Percentiles rank a stretch among this genome's conserved stretches.
Conservation (phyloP, 345 rosid species). For the Iberis pinnata region DNA sequence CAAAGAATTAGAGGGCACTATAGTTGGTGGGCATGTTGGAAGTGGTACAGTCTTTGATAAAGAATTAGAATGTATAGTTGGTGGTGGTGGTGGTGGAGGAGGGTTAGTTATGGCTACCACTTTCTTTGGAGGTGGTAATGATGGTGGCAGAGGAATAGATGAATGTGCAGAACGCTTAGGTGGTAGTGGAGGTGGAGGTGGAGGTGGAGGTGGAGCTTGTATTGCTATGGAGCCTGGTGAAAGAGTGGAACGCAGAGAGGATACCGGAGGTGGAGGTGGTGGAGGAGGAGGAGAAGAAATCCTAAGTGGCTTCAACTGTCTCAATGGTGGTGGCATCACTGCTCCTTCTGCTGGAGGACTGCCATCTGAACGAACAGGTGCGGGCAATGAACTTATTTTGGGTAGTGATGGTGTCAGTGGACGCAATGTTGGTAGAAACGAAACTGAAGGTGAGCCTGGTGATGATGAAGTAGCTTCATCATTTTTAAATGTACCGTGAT, state of each 20-base stretch:
- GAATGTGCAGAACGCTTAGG: constrained; percentile 26
- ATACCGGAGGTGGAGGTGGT: constrained; percentile 17
- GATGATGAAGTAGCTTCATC: constrained; percentile 36
- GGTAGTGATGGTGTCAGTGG: constrained; percentile 21
- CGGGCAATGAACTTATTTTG: constrained; percentile 6
- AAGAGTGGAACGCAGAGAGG: constrained; percentile 15
- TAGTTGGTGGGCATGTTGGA: no score
- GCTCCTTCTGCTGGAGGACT: constrained; percentile 13
- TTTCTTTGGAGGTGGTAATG: constrained; percentile 31
- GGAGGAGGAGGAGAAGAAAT: constrained; percentile 25
- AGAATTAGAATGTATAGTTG: constrained; percentile 29
- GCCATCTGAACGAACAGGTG: constrained; percentile 14
- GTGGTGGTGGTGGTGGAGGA: constrained; percentile 49
- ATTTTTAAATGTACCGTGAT: constrained; percentile 42
- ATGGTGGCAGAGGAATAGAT: constrained; percentile 21
- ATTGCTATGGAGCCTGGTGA: constrained; percentile 18
- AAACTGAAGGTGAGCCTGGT: constrained; percentile 18
- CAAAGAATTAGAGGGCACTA: constrained; percentile 16
- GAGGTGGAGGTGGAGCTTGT: constrained; percentile 26
- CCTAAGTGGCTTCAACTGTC: constrained; percentile 15
- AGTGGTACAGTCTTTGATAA: constrained; percentile 15
- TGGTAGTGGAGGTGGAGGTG: constrained; percentile 21
- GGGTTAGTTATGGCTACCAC: constrained; percentile 23
- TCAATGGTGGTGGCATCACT: constrained; percentile 18
- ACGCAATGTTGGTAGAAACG: constrained; percentile 22